phyloP scores from a whole-genome alignment of 208 protist species.

The Phytomonas sp. region DNA sequence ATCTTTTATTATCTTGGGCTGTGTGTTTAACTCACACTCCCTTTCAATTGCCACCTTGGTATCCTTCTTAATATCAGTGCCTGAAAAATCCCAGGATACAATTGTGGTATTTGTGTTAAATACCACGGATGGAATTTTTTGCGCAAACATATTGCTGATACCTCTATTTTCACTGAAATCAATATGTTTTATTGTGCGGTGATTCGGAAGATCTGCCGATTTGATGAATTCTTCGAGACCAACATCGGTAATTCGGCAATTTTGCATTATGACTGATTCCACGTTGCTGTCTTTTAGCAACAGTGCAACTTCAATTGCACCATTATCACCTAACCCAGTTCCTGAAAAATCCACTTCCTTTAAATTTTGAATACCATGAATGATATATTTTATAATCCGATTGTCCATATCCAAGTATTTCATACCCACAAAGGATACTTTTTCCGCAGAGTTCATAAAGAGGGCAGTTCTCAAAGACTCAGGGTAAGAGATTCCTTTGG shows the following conservation, averaged over 20 bases:
- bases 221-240: conserved; percentile 47
- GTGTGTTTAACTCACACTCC: conserved; percentile 70
- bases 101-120: conserved; percentile 63
- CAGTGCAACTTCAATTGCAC: conserved; percentile 28
- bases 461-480: conserved; percentile 34
- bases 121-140: conserved; percentile 25
- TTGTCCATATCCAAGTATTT: conserved; percentile 46
- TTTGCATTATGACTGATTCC: conserved; percentile 26
- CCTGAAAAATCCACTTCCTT: conserved; percentile 48
- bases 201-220: conserved; percentile 27
- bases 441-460: conserved; percentile 22
- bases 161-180: conserved; percentile 50
- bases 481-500: conserved; percentile 23
- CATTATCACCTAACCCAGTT: conserved; percentile 31
- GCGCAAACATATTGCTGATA: conserved; percentile 44
- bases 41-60: conserved; percentile 27
- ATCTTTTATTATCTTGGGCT: conserved; percentile 55
- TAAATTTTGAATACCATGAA: conserved; percentile 29
- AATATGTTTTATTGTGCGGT: conserved; percentile 31
- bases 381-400: conserved; percentile 46
- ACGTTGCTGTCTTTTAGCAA: conserved; percentile 44
- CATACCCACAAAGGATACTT: conserved; percentile 39
- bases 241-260: conserved; percentile 39
- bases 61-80: conserved; percentile 47
- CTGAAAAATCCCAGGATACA: conserved; percentile 36